Evolutionary conservation across 306 rosid species (phyloP).

Genomic region (Mimosa bimucronata): DNA sequence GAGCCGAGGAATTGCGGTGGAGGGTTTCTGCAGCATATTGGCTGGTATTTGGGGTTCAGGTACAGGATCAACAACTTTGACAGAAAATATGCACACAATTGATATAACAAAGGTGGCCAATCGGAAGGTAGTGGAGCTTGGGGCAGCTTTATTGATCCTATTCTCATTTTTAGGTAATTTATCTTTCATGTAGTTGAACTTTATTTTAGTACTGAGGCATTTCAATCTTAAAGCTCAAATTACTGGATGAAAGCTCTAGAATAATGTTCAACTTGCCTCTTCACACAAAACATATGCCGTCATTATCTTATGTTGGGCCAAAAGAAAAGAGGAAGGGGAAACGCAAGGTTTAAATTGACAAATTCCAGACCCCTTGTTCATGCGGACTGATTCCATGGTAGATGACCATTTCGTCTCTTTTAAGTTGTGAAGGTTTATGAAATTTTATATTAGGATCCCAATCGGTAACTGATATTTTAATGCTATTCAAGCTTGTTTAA

Average conservation of each 20-base stretch:
- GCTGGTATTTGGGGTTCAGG: slow-evolving; percentile 97
- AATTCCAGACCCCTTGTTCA: not conserved
- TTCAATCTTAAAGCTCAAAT: not conserved
- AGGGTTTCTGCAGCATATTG: slow-evolving; percentile 92
- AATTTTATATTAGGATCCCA: not conserved
- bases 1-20: slow-evolving; percentile 93
- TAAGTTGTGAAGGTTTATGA: not conserved
- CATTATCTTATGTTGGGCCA: not conserved
- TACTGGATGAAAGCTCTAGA: not conserved
- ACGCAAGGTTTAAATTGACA: not conserved
- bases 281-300: not conserved
- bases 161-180: slow-evolving; percentile 71
- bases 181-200: not conserved
- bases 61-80: slow-evolving; percentile 89
- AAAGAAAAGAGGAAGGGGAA: not conserved
- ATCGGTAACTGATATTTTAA: not conserved
- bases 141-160: slow-evolving; percentile 78
- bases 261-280: not conserved
- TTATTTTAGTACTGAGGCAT: not conserved
- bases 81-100: slow-evolving; percentile 85
- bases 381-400: not conserved
- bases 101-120: slow-evolving; percentile 78
- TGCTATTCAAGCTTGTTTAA: slow-evolving; percentile 11
- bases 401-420: not conserved
- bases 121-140: slow-evolving; percentile 73